Conservation (phyloP, 495 filamentous ascomycete species). For the Penicillium subrubescens region DNA sequence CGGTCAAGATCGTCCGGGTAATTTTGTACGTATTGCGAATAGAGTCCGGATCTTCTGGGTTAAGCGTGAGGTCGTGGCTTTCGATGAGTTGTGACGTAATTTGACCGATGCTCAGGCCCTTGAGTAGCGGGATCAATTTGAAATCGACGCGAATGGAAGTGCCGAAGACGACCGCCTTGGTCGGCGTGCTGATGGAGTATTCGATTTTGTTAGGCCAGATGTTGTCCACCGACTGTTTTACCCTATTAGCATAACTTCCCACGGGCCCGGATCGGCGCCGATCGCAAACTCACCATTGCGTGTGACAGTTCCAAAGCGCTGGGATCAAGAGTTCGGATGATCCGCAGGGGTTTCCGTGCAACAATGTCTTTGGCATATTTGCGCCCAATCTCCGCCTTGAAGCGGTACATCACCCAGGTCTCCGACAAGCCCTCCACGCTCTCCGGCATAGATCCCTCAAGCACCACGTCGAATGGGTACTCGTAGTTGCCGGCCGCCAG, state of each 20-base stretch:
- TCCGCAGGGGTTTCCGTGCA: conserved; percentile 76
- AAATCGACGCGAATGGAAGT: conserved; percentile 79
- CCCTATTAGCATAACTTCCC: conserved; percentile 14
- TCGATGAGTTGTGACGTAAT: conserved; percentile 77
- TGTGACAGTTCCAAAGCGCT: conserved; percentile 81
- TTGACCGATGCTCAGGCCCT: conserved; percentile 79
- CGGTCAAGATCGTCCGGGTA: conserved; percentile 61
- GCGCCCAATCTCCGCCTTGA: conserved; percentile 84
- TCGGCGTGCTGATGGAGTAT: conserved; percentile 85
- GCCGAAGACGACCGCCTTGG: conserved; percentile 89
- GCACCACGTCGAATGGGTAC: conserved; percentile 79
- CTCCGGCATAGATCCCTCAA: conserved; percentile 78
- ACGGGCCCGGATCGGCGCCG: not conserved
- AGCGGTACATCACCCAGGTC: conserved; percentile 79
- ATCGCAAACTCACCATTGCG: conserved; percentile 63
- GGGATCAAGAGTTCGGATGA: conserved; percentile 83
- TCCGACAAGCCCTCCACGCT: conserved; percentile 84
- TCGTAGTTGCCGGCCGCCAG: conserved; percentile 83
- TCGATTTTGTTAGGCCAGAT: conserved; percentile 94
- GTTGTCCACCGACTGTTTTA: conserved; percentile 73
- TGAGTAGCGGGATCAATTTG: conserved; percentile 78
- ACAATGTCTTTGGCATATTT: conserved; percentile 80
- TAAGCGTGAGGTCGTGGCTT: conserved; percentile 66
- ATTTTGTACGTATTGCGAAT: conserved; percentile 60
- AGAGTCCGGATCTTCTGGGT: conserved; percentile 50